Conservation (phyloP, 768 basidiomycete species). For the Boletus sensibilis region DNA sequence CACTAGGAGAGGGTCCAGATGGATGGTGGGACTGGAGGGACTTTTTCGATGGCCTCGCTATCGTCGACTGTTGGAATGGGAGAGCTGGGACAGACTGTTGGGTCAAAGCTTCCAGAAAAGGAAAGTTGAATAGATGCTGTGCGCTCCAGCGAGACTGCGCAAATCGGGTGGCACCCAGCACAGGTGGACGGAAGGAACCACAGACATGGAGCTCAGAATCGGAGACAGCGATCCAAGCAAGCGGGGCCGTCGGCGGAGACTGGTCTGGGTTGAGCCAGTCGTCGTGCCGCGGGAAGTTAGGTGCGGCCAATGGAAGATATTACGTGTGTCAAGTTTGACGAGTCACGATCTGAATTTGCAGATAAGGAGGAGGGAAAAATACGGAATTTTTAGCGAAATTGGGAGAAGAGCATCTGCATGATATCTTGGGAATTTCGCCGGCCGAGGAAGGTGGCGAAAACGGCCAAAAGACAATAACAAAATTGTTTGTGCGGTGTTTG, state of each 20-base stretch:
- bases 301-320: constrained; percentile 25
- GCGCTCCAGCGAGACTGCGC: constrained; percentile 1
- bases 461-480: constrained; percentile 48
- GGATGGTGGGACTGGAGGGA: background rate
- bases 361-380: constrained; percentile 34
- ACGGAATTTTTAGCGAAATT: constrained; percentile 33
- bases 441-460: constrained; percentile 29
- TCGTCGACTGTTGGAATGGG: constrained; percentile 6
- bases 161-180: constrained; percentile 1
- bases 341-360: constrained; percentile 33
- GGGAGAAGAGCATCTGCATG: constrained; percentile 17
- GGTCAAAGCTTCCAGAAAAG: constrained; percentile 25
- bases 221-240: constrained; percentile 11
- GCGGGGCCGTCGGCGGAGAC: constrained; percentile 36
- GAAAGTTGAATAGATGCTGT: constrained; percentile 28
- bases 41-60: background rate
- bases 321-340: constrained; percentile 32
- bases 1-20: constrained; percentile 13
- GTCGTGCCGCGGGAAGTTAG: constrained; percentile 34
- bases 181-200: constrained; percentile 18
- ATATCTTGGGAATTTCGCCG: constrained; percentile 37
- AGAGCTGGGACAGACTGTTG: constrained; percentile 15
- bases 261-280: background rate
- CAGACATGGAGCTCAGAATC: constrained; percentile 2
- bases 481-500: constrained; percentile 40